Evolutionary conservation across 805 yeast species (phyloP).

Genomic region (Clavispora carvajalis): DNA sequence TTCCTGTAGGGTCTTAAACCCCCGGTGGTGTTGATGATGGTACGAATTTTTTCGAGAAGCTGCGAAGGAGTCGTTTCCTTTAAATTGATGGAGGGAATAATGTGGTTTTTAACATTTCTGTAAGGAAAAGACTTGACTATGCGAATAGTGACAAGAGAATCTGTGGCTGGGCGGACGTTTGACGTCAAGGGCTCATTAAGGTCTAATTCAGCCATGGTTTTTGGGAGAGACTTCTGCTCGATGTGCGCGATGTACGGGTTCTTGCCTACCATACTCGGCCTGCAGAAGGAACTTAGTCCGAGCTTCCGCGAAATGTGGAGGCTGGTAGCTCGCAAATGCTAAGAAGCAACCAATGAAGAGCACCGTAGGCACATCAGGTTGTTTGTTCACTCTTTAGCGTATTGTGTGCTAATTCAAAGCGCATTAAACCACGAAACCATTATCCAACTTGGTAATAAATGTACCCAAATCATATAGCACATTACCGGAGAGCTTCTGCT

Average conservation of each 20-base stretch:
- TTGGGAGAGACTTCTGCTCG: no score
- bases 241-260: neutral
- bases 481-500: slow-evolving; percentile 20
- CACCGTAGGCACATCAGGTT: no score
- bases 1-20: slow-evolving; percentile 78
- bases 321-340: no score
- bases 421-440: slow-evolving; percentile 19
- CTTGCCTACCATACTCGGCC: no score
- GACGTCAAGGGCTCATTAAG: slow-evolving; percentile 65
- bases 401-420: neutral
- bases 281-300: no score
- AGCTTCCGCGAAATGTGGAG: no score
- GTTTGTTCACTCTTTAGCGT: no score
- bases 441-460: slow-evolving; percentile 20
- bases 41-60: slow-evolving; percentile 48
- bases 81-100: slow-evolving; percentile 67
- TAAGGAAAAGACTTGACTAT: slow-evolving; percentile 88
- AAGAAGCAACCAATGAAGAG: no score
- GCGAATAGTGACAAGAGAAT: slow-evolving; percentile 77
- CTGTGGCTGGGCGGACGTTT: slow-evolving; percentile 63
- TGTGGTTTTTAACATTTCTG: slow-evolving; percentile 76
- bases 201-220: neutral
- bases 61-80: slow-evolving; percentile 60
- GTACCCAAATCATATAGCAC: slow-evolving; percentile 22
- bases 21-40: slow-evolving; percentile 51